Percentiles rank a stretch among this genome's conserved stretches.
These are phyloP conservation scores for Colletotrichum endophyticum DNA, from an alignment of 2,329 filamentous ascomycete species.

Conservation along the genomic window DNA sequence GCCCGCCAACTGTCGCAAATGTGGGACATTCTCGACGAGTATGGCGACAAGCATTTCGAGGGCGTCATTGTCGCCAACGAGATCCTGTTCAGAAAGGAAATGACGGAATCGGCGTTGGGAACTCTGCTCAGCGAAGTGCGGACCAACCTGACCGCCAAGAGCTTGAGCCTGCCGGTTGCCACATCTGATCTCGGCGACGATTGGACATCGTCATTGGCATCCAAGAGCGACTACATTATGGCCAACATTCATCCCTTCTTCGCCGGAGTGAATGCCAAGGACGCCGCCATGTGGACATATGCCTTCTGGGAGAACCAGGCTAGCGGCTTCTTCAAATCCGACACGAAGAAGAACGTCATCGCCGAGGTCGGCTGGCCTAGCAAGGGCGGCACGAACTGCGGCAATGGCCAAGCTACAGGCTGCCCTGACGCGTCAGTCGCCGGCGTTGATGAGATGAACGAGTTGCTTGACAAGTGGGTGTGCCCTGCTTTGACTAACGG, in stretches of 20 bases:
- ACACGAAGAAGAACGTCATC: slow-evolving; percentile 75
- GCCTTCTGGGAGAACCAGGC: slow-evolving; percentile 80
- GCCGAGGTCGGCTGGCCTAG: slow-evolving; percentile 93
- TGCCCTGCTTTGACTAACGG: slow-evolving; percentile 80
- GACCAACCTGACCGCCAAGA: slow-evolving; percentile 70
- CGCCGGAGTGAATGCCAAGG: slow-evolving; percentile 71
- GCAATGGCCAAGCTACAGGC: slow-evolving; percentile 26
- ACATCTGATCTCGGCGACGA: slow-evolving; percentile 90
- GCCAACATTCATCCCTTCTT: slow-evolving; percentile 98
- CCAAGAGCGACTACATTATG: slow-evolving; percentile 86
- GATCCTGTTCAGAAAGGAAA: slow-evolving; percentile 77
- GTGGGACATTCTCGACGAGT: slow-evolving; percentile 79
- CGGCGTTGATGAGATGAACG: slow-evolving; percentile 80
- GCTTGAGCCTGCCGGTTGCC: slow-evolving; percentile 74
- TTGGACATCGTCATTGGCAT: slow-evolving; percentile 75
- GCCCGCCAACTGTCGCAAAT: slow-evolving; percentile 81
- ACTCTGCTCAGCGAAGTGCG: slow-evolving; percentile 71
- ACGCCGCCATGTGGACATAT: slow-evolving; percentile 81
- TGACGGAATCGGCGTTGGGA: slow-evolving; percentile 69
- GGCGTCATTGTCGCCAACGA: slow-evolving; percentile 85
- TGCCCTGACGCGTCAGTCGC: slow-evolving; percentile 77
- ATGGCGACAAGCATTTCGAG: slow-evolving; percentile 73
- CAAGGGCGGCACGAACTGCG: slow-evolving; percentile 69
- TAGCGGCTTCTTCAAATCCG: slow-evolving; percentile 65
- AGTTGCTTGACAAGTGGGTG: slow-evolving; percentile 86